These are phyloP conservation scores for Termitomyces bulborhizus DNA, from an alignment of 768 basidiomycete species.

Conservation along the genomic window DNA sequence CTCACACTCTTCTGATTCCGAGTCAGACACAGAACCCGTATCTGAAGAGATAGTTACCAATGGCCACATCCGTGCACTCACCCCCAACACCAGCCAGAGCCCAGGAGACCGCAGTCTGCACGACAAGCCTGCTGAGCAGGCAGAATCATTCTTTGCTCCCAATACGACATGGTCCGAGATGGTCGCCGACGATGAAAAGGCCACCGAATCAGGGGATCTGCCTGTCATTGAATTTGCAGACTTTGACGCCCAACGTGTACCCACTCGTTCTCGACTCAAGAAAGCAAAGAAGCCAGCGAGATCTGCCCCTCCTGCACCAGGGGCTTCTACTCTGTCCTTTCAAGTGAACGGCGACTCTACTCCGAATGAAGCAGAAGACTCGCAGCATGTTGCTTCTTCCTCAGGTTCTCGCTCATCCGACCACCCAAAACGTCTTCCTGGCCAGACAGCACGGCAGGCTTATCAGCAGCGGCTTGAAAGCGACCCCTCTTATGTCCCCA, in stretches of 20 bases:
- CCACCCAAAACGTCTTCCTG: conserved; percentile 30
- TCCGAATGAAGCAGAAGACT: conserved; percentile 19
- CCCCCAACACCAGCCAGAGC: conserved; percentile 65
- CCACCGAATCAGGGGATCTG: conserved; percentile 57
- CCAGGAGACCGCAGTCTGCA: conserved; percentile 35
- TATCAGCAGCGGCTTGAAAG: conserved; percentile 77
- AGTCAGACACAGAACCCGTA: conserved; percentile 66
- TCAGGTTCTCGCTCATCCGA: conserved; percentile 25
- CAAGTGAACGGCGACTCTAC: conserved; percentile 18
- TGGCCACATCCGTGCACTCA: conserved; percentile 47
- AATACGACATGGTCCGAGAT: conserved; percentile 75
- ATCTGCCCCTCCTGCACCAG: conserved; percentile 27
- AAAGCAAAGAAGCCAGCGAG: conserved; percentile 36
- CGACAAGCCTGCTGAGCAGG: conserved; percentile 24
- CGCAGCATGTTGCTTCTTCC: conserved; percentile 32
- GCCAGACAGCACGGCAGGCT: conserved; percentile 71
- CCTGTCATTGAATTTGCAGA: conserved; percentile 82
- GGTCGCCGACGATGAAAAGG: conserved; percentile 61
- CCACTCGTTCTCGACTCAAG: conserved; percentile 25
- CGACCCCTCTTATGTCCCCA: conserved; percentile 88
- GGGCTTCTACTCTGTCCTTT: conserved; percentile 22
- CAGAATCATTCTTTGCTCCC: conserved; percentile 47
- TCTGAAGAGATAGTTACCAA: conserved; percentile 55
- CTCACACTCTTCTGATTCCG: conserved; percentile 52
- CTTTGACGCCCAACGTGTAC: conserved; percentile 34